Evolutionary conservation across 148 eudicot species (phyloP), one percentile per base, ranked within the genome.

Genomic region (Oxyria digyna): DNA sequence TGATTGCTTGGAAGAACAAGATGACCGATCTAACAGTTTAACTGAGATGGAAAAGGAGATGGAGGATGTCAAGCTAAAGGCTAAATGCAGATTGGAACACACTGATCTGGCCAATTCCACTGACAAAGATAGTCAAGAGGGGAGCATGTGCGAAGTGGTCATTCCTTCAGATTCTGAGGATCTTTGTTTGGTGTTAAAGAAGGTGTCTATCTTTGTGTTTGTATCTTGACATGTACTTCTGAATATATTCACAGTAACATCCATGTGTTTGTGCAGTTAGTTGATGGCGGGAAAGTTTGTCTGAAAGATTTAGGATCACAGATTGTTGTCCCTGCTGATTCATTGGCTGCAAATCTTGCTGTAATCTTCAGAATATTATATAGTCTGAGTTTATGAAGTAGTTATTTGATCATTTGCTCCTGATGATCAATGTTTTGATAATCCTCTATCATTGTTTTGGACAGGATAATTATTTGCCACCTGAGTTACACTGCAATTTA

Each of bases 251-350:
- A 26, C 5, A 24, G 9, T 46, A 12, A 57, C 41, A 31, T 29
- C 46, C 75, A 42, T 54, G 38, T 69, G 59, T 42, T 78, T 68
- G 40, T 71, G 72, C 83, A 93, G 98, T 81, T 93, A 48, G 74
- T 86, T 78, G 95, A 90, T 64, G 79, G 81, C 49, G 90, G 89
- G 68, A 87, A 88, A 82, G 86, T 89, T 57, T 77, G 72, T 71
- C 68, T 88, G 78, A 73, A 81, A 67, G 91, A 86, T 77, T 72
- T 93, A 46, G 91, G 96, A 66, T 67, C 85, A 24, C 89, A 88
- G 49, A 82, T 85, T 48, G 89, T 91, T 69, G 75, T 84, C 35
- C 74, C 90, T 18, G 80, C 80, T 49, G 88, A 81, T 79, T 80
- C 73, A 55, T 74, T 93, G 82, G 77, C 90, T 29, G 75, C 87